Evolutionary conservation across 345 rosid genomes (phyloP), one percentile per base, ranked within the genome.

Genomic region (Fremontodendron californicum): DNA sequence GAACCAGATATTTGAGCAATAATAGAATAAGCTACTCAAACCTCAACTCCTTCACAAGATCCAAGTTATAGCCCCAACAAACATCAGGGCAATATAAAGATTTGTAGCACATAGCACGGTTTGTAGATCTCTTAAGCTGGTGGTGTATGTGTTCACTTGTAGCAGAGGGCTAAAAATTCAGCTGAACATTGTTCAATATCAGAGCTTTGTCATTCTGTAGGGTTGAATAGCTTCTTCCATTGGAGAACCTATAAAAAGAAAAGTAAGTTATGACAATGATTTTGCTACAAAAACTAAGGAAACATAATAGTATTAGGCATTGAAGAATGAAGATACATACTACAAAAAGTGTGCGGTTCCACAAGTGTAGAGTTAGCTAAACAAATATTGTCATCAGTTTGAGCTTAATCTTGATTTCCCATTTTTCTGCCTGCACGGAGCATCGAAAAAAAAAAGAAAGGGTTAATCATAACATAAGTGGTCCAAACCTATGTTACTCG

Each of bases 371-470:
- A 39, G 62, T 65, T 66, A 66, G 72, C 78, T 65, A 31, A 25
- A 66, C 54, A 48, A 35, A 39, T 31, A 29, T 33, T 35, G 39
- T 55, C 75, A 55, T 83, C 84, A 81, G 78, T 77, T 81, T 25
- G 86, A 70, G 69, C 79, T 81, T 75, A 86, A 74, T 79, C 91
- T 86, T 67, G 86, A 84, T 78, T 83, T 91, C 84, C 94, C 89
- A 76, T 87, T 85, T 79, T 89, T 94, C 82, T 90, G 97, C 98
- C 98, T 94, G 92, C 75, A 71, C 5, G 61, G 68, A 65, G 48
- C 21, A 77, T 51, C 18, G 0, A 27, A 42, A 82, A 77, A 69
- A 71, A 21, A 65, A 21, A 52, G 3, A 21, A 65, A 21, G 45
- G 64, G 25, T 19, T 0, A 58, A 9, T 1, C 1, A 57, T 62